These are phyloP conservation scores for Hibiscus mutabilis DNA, from an alignment of 345 rosid species.

Conservation along the genomic window DNA sequence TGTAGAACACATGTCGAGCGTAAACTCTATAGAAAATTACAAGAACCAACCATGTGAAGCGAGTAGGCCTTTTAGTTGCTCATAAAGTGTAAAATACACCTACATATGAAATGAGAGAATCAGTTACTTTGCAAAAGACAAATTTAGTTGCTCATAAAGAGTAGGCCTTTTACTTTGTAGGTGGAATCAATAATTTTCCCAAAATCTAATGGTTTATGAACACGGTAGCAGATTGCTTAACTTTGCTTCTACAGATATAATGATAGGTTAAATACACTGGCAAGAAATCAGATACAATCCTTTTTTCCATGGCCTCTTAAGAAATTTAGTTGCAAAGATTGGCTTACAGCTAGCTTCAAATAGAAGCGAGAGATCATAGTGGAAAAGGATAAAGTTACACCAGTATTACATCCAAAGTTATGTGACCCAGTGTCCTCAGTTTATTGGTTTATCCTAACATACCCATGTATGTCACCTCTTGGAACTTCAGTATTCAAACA, in stretches of 20 bases:
- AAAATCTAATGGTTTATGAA: not conserved
- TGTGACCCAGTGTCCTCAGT: not conserved
- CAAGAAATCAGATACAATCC: not conserved
- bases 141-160: slow-evolving; percentile 13
- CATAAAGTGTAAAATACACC: slow-evolving; percentile 89
- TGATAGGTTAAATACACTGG: not conserved
- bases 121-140: slow-evolving; percentile 14
- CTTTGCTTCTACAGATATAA: not conserved
- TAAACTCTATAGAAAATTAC: slow-evolving; percentile 7
- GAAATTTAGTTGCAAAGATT: not conserved
- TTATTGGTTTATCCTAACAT: not conserved
- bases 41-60: slow-evolving; percentile 63
- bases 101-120: slow-evolving; percentile 30
- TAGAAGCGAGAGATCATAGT: not conserved
- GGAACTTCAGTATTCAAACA: not conserved
- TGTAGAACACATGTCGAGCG: not conserved
- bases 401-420: not conserved
- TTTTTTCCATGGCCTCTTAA: not conserved
- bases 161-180: not conserved
- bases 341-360: not conserved
- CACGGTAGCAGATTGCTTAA: not conserved
- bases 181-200: not conserved
- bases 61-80: slow-evolving; percentile 57
- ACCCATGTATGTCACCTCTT: not conserved
- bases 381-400: not conserved